Evolutionary conservation across 306 rosid genomes (phyloP), one percentile per base, ranked within the genome.

Genomic region (Datisca glomerata): DNA sequence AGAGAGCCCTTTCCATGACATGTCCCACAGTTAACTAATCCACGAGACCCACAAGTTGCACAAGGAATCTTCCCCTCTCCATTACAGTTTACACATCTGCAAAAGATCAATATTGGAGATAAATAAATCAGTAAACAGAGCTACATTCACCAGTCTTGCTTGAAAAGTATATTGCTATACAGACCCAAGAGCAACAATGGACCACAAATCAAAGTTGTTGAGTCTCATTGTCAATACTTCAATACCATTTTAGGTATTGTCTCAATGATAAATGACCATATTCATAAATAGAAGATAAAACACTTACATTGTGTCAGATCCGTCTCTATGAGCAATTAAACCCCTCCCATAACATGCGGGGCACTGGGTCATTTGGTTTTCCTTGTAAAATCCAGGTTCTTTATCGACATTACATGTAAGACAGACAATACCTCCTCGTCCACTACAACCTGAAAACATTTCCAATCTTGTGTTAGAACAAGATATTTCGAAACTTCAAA

Each of bases 281-380:
- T n/a, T n/a, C n/a, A n/a, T n/a, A n/a, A n/a, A n/a, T n/a, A n/a
- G n/a, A n/a, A 43, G 59, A 60, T 17, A 45, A 28, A 28, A 28
- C 4, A 57, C 93, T 72, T 62, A 89, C 95, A 65, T 36, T 24
- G 95, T 53, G 60, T 89, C 98, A 50, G 98, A 84, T 63, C 95
- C 98, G 74, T 89, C 98, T 61, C 48, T 75, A 58, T 80, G 98
- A 60, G 98, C 98, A 61, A 89, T 71, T 66, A 84, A 78, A 57
- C 98, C 91, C 67, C 98, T 85, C 47, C 98, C 93, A 41, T 80
- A 45, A 75, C 98, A 89, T 68, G 70, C 53, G 34, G 76, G 52
- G 52, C 97, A 89, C 49, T 58, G 68, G 24, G 43, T 39, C 98
- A 77, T 66, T 68, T 70, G 95, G 64, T 80, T 89, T 69, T 72